A percentile compares a stretch with the other conserved stretches of the same genome.
phyloP scores from a whole-genome alignment of 2,329 filamentous ascomycete species.

The Colletotrichum karsti region DNA sequence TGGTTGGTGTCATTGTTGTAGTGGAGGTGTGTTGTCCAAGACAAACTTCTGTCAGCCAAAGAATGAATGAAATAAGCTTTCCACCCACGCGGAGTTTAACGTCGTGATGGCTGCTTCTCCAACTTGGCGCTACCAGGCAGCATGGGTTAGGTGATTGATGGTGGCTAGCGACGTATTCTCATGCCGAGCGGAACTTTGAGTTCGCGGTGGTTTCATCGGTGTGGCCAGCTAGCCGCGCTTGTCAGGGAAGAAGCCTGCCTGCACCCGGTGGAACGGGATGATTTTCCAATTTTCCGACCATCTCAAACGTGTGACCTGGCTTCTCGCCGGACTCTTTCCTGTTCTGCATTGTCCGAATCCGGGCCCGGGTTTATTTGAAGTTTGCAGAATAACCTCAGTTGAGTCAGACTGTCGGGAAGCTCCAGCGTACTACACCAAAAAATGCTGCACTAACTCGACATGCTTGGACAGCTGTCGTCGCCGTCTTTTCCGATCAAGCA shows the following conservation, averaged over 20 bases:
- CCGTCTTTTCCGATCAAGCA: too few relatives aligned
- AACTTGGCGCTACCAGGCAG: not conserved
- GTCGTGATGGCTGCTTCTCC: not conserved
- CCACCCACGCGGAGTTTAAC: not conserved
- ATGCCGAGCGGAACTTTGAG: not conserved
- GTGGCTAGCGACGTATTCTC: not conserved
- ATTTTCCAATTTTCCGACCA: not conserved
- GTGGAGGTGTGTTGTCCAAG: too few relatives aligned
- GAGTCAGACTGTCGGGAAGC: too few relatives aligned
- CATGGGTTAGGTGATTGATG: not conserved
- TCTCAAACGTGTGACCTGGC: not conserved
- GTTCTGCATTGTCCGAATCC: not conserved
- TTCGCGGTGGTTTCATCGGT: not conserved
- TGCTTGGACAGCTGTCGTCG: too few relatives aligned
- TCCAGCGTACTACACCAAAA: too few relatives aligned
- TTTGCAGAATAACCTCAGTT: too few relatives aligned
- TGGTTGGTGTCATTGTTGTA: too few relatives aligned
- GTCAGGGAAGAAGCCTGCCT: not conserved
- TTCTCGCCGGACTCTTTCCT: too few relatives aligned
- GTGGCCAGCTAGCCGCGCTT: not conserved
- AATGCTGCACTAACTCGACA: too few relatives aligned
- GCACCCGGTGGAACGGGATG: not conserved
- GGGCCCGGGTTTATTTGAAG: too few relatives aligned
- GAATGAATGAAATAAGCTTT: not conserved
- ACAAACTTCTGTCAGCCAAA: not conserved